A percentile compares a stretch with the other conserved stretches of the same genome.
phyloP scores from a whole-genome alignment of 2,329 filamentous ascomycete species.

The Celoporthe dispersa region DNA sequence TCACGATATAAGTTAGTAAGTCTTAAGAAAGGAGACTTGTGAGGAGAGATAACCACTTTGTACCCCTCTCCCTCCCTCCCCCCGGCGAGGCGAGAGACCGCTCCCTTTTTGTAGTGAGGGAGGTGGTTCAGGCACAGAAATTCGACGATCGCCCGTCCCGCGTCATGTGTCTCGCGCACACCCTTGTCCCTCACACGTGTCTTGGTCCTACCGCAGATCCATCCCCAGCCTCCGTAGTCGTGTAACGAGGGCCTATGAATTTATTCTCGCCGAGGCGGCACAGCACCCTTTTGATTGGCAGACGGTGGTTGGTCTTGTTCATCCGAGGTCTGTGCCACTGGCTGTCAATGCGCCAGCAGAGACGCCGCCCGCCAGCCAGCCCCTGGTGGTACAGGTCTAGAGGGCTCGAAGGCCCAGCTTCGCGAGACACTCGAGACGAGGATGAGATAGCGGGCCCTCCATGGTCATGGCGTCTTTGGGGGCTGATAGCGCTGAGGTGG shows the following conservation, averaged over 20 bases:
- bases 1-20: not conserved
- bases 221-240: not conserved
- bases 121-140: not conserved
- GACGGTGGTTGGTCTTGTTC: not conserved
- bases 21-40: not conserved
- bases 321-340: not conserved
- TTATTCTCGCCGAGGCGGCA: not conserved
- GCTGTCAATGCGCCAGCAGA: not conserved
- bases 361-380: not conserved
- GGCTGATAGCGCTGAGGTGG: not conserved
- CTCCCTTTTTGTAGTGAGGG: not conserved
- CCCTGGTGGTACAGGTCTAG: not conserved
- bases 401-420: not conserved
- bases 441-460: not conserved
- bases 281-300: not conserved
- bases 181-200: constrained; percentile 2
- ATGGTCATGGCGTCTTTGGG: not conserved
- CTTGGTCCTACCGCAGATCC: not conserved
- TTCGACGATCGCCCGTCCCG: not conserved
- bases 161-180: constrained; percentile 14
- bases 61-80: not conserved
- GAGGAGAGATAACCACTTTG: not conserved
- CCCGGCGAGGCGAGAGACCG: not conserved
- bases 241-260: not conserved
- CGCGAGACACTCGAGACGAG: constrained; percentile 2